Evolutionary conservation across 1,139 yeast genomes (phyloP), one percentile per base, ranked within the genome.

Genomic region (Yarrowia galli): DNA sequence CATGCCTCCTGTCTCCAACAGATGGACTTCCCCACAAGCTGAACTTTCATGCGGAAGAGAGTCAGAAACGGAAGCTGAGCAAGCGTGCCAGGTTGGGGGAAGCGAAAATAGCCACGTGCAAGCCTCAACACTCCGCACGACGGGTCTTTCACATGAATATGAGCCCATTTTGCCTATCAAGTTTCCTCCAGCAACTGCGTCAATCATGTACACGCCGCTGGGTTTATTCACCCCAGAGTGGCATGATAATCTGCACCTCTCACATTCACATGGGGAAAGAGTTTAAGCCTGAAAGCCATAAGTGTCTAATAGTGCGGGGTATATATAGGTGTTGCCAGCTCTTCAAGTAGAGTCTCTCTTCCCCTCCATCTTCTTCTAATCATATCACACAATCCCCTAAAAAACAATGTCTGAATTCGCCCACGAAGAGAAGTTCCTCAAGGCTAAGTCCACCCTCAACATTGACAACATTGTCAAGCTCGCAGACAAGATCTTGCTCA

Each of bases 221-320:
- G 46, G 61, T 40, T 54, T 54, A 53, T 40, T 7, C 61, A 12
- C 61, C 16, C 61, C 48, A 40, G 61, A 54, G 61, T 54, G 61
- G 61, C 61, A 54, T 54, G 61, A 54, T 54, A 40, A 40, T 54
- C 61, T 54, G 61, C 61, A 54, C 46, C 61, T 40, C 61, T n/a
- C 61, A 54, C 61, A 54, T 54, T 54, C 61, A 54, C 61, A 54
- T 54, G 46, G 61, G 60, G 60, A 54, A 25, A 54, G 61, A 54
- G 61, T 54, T 54, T 54, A 18, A 54, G 38, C 36, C 36, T 38
- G 48, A 54, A 40, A n/a, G 45, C 35, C 23, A n/a, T 8, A 40
- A 22, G 32, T 23, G 46, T 54, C 48, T 54, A 38, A 40, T 25
- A 38, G 61, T 54, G 61, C 48, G 46, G 48, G 48, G 61, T 54